Percentiles rank a stretch among this genome's conserved stretches.
phyloP scores from a whole-genome alignment of 176 grass and related monocot genomes.

The Neostapfia colusana region DNA sequence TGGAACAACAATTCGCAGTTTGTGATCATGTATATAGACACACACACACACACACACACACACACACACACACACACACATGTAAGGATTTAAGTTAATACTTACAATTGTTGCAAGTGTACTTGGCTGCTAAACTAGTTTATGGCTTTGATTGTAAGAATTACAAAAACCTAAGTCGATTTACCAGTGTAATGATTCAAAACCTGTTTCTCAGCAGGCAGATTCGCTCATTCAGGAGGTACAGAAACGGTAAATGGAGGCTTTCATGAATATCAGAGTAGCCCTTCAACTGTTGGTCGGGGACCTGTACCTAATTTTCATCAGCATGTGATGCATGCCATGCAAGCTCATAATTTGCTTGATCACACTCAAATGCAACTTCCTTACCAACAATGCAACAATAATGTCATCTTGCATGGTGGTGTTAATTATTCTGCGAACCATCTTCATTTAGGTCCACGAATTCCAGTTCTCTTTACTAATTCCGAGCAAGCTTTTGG shows the following conservation, averaged over 20 bases:
- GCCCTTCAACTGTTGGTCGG: constrained; percentile 38
- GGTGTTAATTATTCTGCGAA: constrained; percentile 51
- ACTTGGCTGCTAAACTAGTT: constrained; percentile 27
- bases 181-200: constrained; percentile 27
- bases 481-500: constrained; percentile 51
- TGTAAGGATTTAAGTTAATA: background rate
- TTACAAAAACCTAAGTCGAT: background rate
- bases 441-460: constrained; percentile 51
- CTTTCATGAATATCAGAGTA: constrained; percentile 48
- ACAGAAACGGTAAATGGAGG: constrained; percentile 49
- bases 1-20: background rate
- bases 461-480: constrained; percentile 51
- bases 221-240: constrained; percentile 46
- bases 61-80: too few species aligned
- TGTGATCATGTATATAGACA: constrained; percentile 8
- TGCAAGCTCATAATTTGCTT: constrained; percentile 55
- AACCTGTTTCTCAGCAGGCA: constrained; percentile 48
- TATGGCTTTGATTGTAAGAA: constrained; percentile 17
- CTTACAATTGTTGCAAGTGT: constrained; percentile 12
- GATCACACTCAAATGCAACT: constrained; percentile 55
- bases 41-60: too few species aligned
- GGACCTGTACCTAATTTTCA: constrained; percentile 56
- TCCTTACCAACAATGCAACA: constrained; percentile 53
- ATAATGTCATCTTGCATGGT: constrained; percentile 38
- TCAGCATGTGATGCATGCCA: constrained; percentile 50